These are phyloP conservation scores for Botryotinia convoluta DNA, from an alignment of 2,329 filamentous ascomycete genomes.

Conservation along the genomic window DNA sequence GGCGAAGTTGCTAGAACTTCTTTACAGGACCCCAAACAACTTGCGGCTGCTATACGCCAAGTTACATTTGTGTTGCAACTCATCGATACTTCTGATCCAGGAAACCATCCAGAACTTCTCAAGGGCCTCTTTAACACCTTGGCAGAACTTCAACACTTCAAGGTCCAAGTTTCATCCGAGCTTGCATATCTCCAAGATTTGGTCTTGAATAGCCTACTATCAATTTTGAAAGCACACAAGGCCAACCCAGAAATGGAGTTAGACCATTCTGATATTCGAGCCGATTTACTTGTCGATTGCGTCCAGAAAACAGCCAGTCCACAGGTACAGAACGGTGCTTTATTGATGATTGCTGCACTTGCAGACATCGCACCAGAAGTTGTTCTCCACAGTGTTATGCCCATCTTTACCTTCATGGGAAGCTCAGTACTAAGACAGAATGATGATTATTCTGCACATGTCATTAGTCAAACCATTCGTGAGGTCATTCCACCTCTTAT, in stretches of 20 bases:
- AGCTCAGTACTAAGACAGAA: constrained; percentile 86
- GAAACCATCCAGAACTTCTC: constrained; percentile 72
- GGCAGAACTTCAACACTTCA: constrained; percentile 83
- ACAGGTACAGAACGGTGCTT: constrained; percentile 87
- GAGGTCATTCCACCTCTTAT: constrained; percentile 92
- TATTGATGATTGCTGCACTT: constrained; percentile 82
- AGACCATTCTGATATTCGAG: constrained; percentile 76
- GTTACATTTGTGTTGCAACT: constrained; percentile 87
- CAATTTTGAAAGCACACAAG: constrained; percentile 79
- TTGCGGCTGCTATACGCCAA: constrained; percentile 67
- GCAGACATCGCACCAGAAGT: constrained; percentile 86
- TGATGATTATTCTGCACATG: constrained; percentile 94
- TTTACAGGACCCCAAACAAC: constrained; percentile 61
- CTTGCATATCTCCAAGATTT: constrained; percentile 87
- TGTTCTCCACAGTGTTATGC: constrained; percentile 96
- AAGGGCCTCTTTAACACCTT: constrained; percentile 78
- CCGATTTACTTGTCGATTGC: constrained; percentile 89
- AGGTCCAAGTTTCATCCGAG: constrained; percentile 77
- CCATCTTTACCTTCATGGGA: constrained; percentile 98
- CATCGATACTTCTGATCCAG: constrained; percentile 75
- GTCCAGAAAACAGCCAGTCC: constrained; percentile 88
- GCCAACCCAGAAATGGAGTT: constrained; percentile 59
- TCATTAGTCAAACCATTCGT: constrained; percentile 92
- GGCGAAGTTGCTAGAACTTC: constrained; percentile 62
- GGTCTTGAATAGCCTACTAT: constrained; percentile 75